These are phyloP conservation scores for Hyaloscypha bicolor DNA, from an alignment of 495 filamentous ascomycete species.

Conservation along the genomic window DNA sequence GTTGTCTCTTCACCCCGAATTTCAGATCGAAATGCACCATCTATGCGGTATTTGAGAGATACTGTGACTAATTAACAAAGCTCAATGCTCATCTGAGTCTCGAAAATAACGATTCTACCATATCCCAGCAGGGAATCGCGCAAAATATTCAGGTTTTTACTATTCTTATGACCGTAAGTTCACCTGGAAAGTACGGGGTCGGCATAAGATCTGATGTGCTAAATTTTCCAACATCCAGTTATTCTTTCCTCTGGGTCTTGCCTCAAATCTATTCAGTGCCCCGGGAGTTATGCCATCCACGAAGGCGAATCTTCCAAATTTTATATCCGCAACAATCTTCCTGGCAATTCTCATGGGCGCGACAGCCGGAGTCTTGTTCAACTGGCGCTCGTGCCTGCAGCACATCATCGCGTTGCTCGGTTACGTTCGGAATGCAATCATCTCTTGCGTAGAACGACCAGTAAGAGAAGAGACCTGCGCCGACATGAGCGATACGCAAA, in stretches of 20 bases:
- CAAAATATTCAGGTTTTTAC: background rate
- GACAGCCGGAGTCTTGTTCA: background rate
- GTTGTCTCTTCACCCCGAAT: background rate
- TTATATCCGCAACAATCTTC: background rate
- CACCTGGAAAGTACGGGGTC: no score
- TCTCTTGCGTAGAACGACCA: background rate
- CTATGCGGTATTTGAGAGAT: background rate
- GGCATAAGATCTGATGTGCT: background rate
- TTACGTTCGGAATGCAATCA: background rate
- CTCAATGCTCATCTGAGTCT: slow-evolving; percentile 1
- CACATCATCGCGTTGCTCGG: background rate
- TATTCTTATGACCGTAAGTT: background rate
- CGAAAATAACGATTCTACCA: slow-evolving; percentile 9
- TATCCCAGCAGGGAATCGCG: background rate
- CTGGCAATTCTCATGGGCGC: background rate
- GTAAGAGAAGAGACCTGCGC: background rate
- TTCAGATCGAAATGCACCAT: background rate
- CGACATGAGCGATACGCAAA: background rate
- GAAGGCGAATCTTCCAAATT: slow-evolving; percentile 3
- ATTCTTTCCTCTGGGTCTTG: slow-evolving; percentile 6
- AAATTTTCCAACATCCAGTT: background rate
- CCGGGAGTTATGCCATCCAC: background rate
- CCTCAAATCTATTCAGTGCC: background rate
- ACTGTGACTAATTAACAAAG: background rate
- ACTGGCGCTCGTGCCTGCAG: background rate